Base-by-base conservation (phyloP, 768 basidiomycete genomes). In the Clavulina sp. region DNA sequence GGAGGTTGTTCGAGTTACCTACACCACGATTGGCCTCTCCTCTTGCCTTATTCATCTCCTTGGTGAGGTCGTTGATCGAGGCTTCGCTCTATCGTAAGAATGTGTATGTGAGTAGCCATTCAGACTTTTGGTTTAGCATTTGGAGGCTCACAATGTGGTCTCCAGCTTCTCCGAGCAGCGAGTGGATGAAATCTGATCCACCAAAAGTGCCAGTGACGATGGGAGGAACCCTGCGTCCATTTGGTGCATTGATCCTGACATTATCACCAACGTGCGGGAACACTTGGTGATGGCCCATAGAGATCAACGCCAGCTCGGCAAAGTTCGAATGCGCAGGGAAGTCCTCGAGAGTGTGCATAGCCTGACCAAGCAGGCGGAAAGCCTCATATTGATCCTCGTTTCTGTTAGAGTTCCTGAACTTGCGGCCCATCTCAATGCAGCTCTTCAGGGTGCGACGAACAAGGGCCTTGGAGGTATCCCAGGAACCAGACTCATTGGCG, bases 261-360 rank as follows among this genome's bases (percentile, higher is more conserved):
- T 71, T 73, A 51, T 85, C 80, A 3, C 92, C 92, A 30, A 93
- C 84, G 58, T 96, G 91, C 28, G 76, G 63, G 66, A 95, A 96
- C 2, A 93, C 80, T 40, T 87, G 68, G 0, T 63, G 57, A 62
- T 89, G 69, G 0, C 91, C 92, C 68, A 88, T n/a, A 47, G 16
- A 44, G 28, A 26, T 33, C 19, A 32, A 28, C 49, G 5, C 34
- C n/a, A 13, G 9, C 16, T 9, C 13, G 9, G 24, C 18, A n/a
- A 46, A 24, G 43, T 13, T 13, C 43, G 43, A 46, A 62, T 86
- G 85, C 1, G 84, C 83, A 9, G 80, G 66, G 36, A 85, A 70
- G 61, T 87, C 82, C 60, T 85, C 82, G 64, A 79, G 67, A 2
- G 78, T 79, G 60, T 80, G 78, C 30, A 80, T 66, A 46, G 70